Base-by-base conservation (phyloP, 1,139 yeast genomes). In the Scheffersomyces parashehatae region DNA sequence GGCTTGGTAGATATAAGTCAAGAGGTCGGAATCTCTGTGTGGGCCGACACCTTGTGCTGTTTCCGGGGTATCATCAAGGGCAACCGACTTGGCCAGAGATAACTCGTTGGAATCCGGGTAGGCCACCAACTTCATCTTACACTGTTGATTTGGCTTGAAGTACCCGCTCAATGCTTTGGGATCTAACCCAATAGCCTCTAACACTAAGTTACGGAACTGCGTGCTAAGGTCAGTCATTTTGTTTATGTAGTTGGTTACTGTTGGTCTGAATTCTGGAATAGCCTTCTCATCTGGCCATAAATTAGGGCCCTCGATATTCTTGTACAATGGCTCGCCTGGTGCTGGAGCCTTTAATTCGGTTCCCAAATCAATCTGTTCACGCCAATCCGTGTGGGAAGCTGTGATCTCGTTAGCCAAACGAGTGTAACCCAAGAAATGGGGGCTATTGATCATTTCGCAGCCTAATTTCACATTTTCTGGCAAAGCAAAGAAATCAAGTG, bases 281-380 rank as follows among this genome's bases (percentile, higher is more conserved):
- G 59, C 60, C 3, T 54, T 39, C 15, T 66, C 68, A 37, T 75
- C 75, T 0, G 87, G 84, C 82, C 84, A 83, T 45, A 75, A 61
- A 51, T 82, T 82, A 10, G 89, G 88, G 0, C 89, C 89, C 49
- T 80, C 83, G 42, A 83, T 69, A 49, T 81, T 79, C 44, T 69
- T 64, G 66, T 83, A 83, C 13, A 78, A 51, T 0, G 84, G 85
- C 20, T 70, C 77, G 11, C 61, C 72, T 14, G 63, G 50, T 3
- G 54, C 57, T 0, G 83, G 82, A 5, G 75, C 70, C 1, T 80
- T 78, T 20, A 79, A 64, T 43, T 82, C 85, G 1, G 85, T 81
- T 3, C 82, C 88, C 49, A 83, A 68, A 55, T 83, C 89, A 48
- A 80, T 80, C 62, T 83, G 88, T 54, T 83, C 88, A 49, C 89